Evolutionary conservation across 2,329 filamentous ascomycete species (phyloP).

Genomic region (Hypoxylon rubiginosum): DNA sequence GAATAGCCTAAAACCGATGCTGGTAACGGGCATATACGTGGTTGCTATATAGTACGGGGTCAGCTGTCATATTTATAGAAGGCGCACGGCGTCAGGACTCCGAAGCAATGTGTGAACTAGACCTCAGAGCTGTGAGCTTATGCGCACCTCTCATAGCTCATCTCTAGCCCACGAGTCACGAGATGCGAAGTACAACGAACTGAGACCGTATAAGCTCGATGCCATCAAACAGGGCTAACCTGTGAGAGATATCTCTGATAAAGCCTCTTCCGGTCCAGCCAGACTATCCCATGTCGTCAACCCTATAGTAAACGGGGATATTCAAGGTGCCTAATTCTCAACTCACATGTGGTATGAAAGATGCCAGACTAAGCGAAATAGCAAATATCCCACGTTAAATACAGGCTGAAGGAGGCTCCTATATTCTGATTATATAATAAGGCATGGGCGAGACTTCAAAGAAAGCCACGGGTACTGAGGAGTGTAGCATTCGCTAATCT

Average conservation of each 20-base stretch:
- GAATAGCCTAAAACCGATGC: constrained; percentile 44
- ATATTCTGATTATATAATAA: constrained; percentile 7
- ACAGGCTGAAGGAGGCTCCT: constrained; percentile 32
- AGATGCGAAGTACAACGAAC: neutral
- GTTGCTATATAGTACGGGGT: constrained; percentile 33
- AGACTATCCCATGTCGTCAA: constrained; percentile 8
- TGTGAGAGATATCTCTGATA: no score
- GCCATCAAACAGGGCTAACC: neutral
- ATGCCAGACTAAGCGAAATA: constrained; percentile 7
- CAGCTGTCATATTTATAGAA: constrained; percentile 32
- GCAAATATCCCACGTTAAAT: constrained; percentile 14
- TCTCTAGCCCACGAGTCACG: neutral
- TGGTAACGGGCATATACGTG: constrained; percentile 33
- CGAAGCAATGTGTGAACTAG: constrained; percentile 22
- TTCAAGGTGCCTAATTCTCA: constrained; percentile 11
- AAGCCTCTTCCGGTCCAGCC: no score
- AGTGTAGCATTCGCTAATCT: constrained; percentile 34
- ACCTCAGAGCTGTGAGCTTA: neutral
- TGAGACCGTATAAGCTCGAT: neutral
- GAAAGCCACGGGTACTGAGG: neutral
- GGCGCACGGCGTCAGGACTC: constrained; percentile 27
- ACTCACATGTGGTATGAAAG: constrained; percentile 23
- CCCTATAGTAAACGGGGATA: constrained; percentile 3
- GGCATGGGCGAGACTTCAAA: constrained; percentile 4
- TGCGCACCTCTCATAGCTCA: constrained; percentile 11